These are phyloP conservation scores for Aspergillus incahuasiensis DNA, from an alignment of 495 filamentous ascomycete genomes.

Conservation along the genomic window DNA sequence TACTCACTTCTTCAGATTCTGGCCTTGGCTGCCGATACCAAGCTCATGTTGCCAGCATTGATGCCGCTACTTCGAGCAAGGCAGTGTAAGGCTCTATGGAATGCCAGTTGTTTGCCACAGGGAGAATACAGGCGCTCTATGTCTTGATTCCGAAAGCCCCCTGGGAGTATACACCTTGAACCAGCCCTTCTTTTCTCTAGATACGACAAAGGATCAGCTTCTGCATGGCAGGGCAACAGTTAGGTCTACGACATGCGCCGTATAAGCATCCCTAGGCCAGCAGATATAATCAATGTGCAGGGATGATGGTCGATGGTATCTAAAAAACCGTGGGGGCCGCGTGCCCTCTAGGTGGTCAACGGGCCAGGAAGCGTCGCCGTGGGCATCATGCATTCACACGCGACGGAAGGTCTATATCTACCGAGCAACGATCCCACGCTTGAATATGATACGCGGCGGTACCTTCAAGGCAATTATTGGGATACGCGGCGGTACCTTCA, in stretches of 20 bases:
- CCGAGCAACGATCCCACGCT: constrained; percentile 90
- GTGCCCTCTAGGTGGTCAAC: too few species aligned
- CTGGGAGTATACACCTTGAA: constrained; percentile 26
- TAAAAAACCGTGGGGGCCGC: constrained; percentile 34
- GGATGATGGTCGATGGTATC: too few species aligned
- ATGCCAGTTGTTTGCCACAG: constrained; percentile 11
- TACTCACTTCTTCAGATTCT: background rate
- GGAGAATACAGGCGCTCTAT: constrained; percentile 22
- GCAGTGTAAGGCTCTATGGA: background rate
- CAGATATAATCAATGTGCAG: too few species aligned
- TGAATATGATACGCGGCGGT: constrained; percentile 87
- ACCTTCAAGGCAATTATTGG: constrained; percentile 78
- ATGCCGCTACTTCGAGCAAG: constrained; percentile 4
- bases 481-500: constrained; percentile 83
- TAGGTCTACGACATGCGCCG: background rate
- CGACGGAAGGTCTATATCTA: constrained; percentile 83
- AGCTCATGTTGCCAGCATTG: constrained; percentile 6
- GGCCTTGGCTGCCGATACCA: background rate
- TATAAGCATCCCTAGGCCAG: too few species aligned
- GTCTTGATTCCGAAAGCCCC: constrained; percentile 21
- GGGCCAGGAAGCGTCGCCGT: constrained; percentile 81
- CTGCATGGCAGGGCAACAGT: constrained; percentile 11
- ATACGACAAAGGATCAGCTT: constrained; percentile 25
- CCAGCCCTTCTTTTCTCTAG: constrained; percentile 21
- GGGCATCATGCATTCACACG: constrained; percentile 85